phyloP scores from a whole-genome alignment of 495 filamentous ascomycete genomes.

The Hyaloscypha finlandica region DNA sequence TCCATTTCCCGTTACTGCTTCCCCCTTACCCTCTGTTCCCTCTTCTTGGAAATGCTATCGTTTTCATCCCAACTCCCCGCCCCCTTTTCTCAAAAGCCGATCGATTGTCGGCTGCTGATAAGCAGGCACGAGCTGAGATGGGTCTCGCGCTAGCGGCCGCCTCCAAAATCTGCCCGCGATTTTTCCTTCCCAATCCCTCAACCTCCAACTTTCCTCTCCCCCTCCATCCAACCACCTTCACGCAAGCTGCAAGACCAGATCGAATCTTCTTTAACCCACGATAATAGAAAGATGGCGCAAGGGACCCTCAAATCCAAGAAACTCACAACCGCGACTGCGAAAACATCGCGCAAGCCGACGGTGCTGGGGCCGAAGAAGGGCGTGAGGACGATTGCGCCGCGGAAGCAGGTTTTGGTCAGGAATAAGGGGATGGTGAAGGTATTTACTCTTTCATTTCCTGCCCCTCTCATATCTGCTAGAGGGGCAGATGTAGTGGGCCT shows the following conservation, averaged over 20 bases:
- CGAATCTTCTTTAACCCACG: too few relatives aligned
- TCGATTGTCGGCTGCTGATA: too few relatives aligned
- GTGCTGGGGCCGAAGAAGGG: conserved; percentile 53
- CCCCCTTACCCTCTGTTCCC: too few relatives aligned
- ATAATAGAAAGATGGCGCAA: conserved; percentile 30
- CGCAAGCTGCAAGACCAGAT: background rate
- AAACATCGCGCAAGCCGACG: background rate
- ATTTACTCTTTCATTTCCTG: conserved; percentile 23
- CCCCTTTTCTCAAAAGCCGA: too few relatives aligned
- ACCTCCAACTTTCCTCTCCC: background rate
- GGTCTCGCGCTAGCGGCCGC: conserved; percentile 24
- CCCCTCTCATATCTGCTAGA: background rate
- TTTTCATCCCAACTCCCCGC: too few relatives aligned
- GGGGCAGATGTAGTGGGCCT: too few relatives aligned
- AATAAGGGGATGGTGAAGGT: conserved; percentile 66
- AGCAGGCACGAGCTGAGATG: too few relatives aligned
- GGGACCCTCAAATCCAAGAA: conserved; percentile 33
- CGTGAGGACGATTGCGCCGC: conserved; percentile 64
- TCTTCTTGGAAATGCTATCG: too few relatives aligned
- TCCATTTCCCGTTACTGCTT: too few relatives aligned
- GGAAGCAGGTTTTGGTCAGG: conserved; percentile 61
- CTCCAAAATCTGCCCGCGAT: conserved; percentile 8
- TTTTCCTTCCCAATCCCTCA: background rate
- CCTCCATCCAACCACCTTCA: background rate
- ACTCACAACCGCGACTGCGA: conserved; percentile 23